phyloP scores from a whole-genome alignment of 495 filamentous ascomycete genomes.

The Chaetomidium leptoderma region DNA sequence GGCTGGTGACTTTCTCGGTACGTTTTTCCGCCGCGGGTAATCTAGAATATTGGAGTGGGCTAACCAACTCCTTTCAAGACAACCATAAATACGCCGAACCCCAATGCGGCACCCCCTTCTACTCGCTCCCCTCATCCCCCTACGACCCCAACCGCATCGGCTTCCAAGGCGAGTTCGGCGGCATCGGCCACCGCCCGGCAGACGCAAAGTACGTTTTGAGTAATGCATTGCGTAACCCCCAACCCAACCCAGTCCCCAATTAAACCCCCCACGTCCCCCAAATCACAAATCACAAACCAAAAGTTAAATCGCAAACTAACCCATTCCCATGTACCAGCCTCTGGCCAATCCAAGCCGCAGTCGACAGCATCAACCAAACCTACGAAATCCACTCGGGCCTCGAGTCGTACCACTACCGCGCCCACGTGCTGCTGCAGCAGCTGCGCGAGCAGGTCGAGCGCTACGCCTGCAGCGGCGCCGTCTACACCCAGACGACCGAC shows the following conservation, averaged over 20 bases:
- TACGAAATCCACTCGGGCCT: slow-evolving; percentile 58
- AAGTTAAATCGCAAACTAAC: slow-evolving; percentile 30
- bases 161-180: slow-evolving; percentile 66
- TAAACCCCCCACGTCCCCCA: no score
- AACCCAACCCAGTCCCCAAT: no score
- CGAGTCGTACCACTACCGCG: slow-evolving; percentile 63
- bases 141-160: slow-evolving; percentile 59
- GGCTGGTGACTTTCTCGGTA: slow-evolving; percentile 52
- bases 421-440: slow-evolving; percentile 48
- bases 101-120: slow-evolving; percentile 64
- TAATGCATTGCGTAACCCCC: no score
- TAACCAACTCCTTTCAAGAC: slow-evolving; percentile 39
- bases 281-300: background rate
- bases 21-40: slow-evolving; percentile 15
- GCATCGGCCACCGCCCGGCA: slow-evolving; percentile 58
- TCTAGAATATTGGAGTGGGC: background rate
- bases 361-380: slow-evolving; percentile 57
- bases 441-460: slow-evolving; percentile 53
- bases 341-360: slow-evolving; percentile 56
- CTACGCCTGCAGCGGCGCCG: slow-evolving; percentile 56
- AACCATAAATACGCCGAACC: slow-evolving; percentile 70
- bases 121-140: slow-evolving; percentile 51
- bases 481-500: slow-evolving; percentile 66
- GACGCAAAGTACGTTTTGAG: slow-evolving; percentile 38
- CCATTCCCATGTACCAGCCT: slow-evolving; percentile 23